Percentiles rank a stretch among this genome's conserved stretches.
phyloP scores from a whole-genome alignment of 2,329 filamentous ascomycete genomes.

The Pseudogymnoascus pannorum region DNA sequence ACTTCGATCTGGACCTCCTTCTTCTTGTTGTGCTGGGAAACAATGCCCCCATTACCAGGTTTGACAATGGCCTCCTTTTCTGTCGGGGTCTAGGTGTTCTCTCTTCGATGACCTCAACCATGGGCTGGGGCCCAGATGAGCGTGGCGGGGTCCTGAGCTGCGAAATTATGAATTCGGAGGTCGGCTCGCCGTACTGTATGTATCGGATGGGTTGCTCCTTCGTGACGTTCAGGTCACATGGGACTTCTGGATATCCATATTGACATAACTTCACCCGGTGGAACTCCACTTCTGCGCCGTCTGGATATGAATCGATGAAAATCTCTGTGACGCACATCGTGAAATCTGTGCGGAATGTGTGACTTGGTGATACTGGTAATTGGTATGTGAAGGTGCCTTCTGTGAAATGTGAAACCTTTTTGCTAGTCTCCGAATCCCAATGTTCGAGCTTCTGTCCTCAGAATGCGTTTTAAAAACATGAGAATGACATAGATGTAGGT shows the following conservation, averaged over 20 bases:
- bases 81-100: neutral
- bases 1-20: neutral
- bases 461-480: neutral
- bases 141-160: constrained; percentile 26
- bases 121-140: constrained; percentile 22
- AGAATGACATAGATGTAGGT: neutral
- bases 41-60: neutral
- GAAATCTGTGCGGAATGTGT: constrained; percentile 25
- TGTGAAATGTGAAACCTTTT: neutral
- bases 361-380: constrained; percentile 14
- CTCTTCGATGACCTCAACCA: neutral
- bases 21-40: neutral
- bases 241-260: constrained; percentile 32
- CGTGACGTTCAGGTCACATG: constrained; percentile 36
- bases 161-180: constrained; percentile 33
- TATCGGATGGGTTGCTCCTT: constrained; percentile 36
- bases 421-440: neutral
- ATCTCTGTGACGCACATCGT: constrained; percentile 45
- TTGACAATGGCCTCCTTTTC: neutral
- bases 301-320: constrained; percentile 40
- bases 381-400: constrained; percentile 20
- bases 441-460: neutral
- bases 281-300: constrained; percentile 35
- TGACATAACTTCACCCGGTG: constrained; percentile 32
- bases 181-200: constrained; percentile 30